Evolutionary conservation across 1,284 basidiomycete species (phyloP), one percentile per base, ranked within the genome.

Genomic region (Apiotrichum brassicae): DNA sequence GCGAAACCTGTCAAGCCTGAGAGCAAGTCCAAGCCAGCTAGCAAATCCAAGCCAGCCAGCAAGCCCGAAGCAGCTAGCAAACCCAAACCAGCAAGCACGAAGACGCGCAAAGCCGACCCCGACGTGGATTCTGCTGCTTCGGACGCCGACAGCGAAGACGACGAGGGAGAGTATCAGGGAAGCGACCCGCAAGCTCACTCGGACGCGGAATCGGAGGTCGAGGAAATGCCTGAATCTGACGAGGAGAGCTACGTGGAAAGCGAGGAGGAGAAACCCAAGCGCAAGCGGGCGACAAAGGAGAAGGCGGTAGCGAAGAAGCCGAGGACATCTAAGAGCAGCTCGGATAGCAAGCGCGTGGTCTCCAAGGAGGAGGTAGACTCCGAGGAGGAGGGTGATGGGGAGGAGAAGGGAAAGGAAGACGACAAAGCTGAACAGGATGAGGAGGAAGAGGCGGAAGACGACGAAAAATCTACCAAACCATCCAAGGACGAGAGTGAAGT

Each of bases 191-290:
- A 41, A 2, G 30, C 16, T 14, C 18, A 24, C 32, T 14, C 28
- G 8, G 20, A n/a, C 20, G 41, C 16, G 23, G 30, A 33, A 12
- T 9, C 11, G 11, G 45, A 24, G 9, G 26, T 22, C n/a, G 6
- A 28, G 37, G 41, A 39, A 4, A 42, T 19, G 8, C 53, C 36
- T 19, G 47, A 41, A 8, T 41, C 37, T 5, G 57, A 25, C 6
- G 48, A 38, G 16, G 34, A 46, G 6, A 48, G 40, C 7, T 37
- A 35, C 25, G 43, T 32, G 40, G 43, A 35, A 3, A 46, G 22
- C 20, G 56, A 45, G 25, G 48, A 43, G 4, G 48, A 46, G 43
- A 19, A 25, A 19, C 43, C 34, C 20, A 19, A 14, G 20, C 20
- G 19, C 20, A 43, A 43, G 30, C 13, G 23, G n/a, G 39, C 39